Conservation (phyloP, 2,329 filamentous ascomycete genomes). For the Leptographium wingfieldii region DNA sequence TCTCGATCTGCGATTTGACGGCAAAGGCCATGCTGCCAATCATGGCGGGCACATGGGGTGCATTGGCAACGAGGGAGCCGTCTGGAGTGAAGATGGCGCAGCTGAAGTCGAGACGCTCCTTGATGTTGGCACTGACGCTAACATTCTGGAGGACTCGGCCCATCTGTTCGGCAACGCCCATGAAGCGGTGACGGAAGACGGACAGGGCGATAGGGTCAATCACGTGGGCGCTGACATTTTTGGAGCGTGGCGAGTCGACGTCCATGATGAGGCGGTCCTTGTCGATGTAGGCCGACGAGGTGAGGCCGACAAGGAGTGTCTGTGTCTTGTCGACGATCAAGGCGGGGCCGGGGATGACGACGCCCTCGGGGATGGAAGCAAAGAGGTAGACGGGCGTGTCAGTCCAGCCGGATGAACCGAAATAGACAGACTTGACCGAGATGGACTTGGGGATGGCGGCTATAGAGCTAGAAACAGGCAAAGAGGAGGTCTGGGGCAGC, state of each 20-base stretch:
- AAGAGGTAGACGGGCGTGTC: constrained; percentile 57
- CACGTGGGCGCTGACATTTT: constrained; percentile 32
- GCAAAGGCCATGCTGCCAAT: constrained; percentile 73
- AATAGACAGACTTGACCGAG: constrained; percentile 34
- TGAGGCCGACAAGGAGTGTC: constrained; percentile 57
- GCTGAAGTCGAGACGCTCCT: constrained; percentile 71
- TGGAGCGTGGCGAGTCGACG: constrained; percentile 12
- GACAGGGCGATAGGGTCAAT: constrained; percentile 60
- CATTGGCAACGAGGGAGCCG: constrained; percentile 65
- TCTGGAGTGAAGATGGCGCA: constrained; percentile 67
- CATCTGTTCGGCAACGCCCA: constrained; percentile 52
- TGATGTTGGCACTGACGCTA: constrained; percentile 67
- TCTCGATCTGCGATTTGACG: constrained; percentile 61
- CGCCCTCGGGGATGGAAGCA: constrained; percentile 45
- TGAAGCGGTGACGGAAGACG: constrained; percentile 63
- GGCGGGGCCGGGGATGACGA: constrained; percentile 44
- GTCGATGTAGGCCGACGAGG: constrained; percentile 48
- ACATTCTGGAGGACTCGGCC: constrained; percentile 68
- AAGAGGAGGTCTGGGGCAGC: not conserved
- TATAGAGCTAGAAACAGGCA: constrained; percentile 19
- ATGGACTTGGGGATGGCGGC: constrained; percentile 29
- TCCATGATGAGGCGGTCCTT: constrained; percentile 62
- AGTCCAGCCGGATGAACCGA: constrained; percentile 29
- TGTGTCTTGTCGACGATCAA: constrained; percentile 56
- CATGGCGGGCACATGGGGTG: constrained; percentile 65